Base-by-base conservation (phyloP, 2,329 filamentous ascomycete species). In the Diatrype stigma region DNA sequence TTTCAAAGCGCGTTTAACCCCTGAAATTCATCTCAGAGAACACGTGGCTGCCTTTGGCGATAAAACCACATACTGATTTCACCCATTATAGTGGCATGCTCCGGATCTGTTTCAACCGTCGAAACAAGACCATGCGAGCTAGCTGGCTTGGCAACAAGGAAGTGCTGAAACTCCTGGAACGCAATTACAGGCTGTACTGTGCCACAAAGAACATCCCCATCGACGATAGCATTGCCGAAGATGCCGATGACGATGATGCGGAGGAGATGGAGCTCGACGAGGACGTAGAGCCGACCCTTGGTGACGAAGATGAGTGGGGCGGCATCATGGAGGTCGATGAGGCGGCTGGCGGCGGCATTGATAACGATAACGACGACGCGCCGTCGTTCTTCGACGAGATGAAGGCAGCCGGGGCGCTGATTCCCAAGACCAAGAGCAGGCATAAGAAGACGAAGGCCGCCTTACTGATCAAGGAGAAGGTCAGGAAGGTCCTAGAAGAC, bases 181-280 rank as follows among this genome's bases (percentile, higher is more conserved):
- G 82, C 57, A 97, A 97, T 70, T 97, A 96, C 72, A 79, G 89
- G 56, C 87, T 91, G 2, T 97, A 85, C 80, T 96, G 92, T 67
- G 88, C 91, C 35, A 86, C 95, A 70, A 89, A 96, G 64, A 85
- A 91, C 62, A 83, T 96, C 16, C 70, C 82, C 0, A 70, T 96
- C 6, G 89, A 96, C 51, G 90, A 93, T 53, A 80, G 79, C 3
- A 56, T 78, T 2, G 70, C 74, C 0, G 74, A 76, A 3, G 75
- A 64, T 7, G 40, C 12, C 12, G 73, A 68, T 2, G 74, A 67
- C 5, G 63, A 63, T 16, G 71, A 70, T 21, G 60, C 59, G 28
- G 63, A 73, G 32, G 66, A 60, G 6, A 70, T 68, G 63, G 70
- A 68, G 3, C 60, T 63, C 7, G 74, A 72, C 6, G 73, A 73